These are phyloP conservation scores for Lizonia empirigonia DNA, from an alignment of 2,329 filamentous ascomycete genomes.

Conservation along the genomic window DNA sequence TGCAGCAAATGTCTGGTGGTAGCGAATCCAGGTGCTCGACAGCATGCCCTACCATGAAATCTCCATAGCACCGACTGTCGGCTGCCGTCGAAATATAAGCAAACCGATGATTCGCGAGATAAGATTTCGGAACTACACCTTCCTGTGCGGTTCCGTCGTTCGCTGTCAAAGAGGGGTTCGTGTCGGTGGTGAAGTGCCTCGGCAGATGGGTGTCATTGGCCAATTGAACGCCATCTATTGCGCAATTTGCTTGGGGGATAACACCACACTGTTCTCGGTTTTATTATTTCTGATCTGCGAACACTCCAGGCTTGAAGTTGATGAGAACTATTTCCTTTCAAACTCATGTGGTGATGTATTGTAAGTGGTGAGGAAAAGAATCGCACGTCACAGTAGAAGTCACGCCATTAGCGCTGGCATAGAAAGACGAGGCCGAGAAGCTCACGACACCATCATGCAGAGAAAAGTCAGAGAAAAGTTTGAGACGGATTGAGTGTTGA, in stretches of 20 bases:
- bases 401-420: background rate
- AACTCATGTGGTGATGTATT: background rate
- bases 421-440: background rate
- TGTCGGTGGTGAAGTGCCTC: conserved; percentile 3
- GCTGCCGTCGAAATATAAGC: conserved; percentile 5
- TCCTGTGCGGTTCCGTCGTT: conserved; percentile 6
- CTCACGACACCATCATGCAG: background rate
- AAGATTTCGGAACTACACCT: background rate
- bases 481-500: conserved; percentile 15
- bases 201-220: conserved; percentile 9
- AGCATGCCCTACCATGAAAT: conserved; percentile 8
- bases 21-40: conserved; percentile 5
- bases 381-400: background rate
- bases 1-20: conserved; percentile 4
- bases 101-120: conserved; percentile 3
- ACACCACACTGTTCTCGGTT: too few relatives aligned
- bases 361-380: background rate
- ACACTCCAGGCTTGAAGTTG: too few relatives aligned
- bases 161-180: conserved; percentile 13
- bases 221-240: conserved; percentile 7
- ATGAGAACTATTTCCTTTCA: too few relatives aligned
- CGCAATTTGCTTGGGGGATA: conserved; percentile 14
- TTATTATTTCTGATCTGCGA: too few relatives aligned
- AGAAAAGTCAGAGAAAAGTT: too few relatives aligned
- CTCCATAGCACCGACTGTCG: background rate